These are phyloP conservation scores for Tetracladium marchalianum DNA, from an alignment of 495 filamentous ascomycete species.

Conservation along the genomic window DNA sequence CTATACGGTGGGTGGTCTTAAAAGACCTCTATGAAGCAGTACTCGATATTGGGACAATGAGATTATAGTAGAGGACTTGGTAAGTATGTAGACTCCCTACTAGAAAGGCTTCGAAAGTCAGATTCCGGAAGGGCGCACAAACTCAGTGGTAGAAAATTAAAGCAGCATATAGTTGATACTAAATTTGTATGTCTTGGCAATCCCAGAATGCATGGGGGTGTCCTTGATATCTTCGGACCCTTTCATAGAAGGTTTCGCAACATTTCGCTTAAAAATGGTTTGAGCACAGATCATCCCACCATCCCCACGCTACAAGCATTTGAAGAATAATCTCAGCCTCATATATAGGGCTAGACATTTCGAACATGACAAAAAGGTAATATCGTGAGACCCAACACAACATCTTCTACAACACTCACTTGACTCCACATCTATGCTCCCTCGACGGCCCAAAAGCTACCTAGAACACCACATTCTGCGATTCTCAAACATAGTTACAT, in stretches of 20 bases:
- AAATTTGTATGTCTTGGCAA: conserved; percentile 4
- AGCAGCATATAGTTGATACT: conserved; percentile 12
- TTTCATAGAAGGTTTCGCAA: too few relatives aligned
- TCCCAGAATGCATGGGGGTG: conserved; percentile 8
- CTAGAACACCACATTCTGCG: background rate
- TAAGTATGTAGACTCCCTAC: conserved; percentile 7
- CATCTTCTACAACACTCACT: background rate
- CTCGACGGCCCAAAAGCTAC: background rate
- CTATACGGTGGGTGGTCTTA: conserved; percentile 1
- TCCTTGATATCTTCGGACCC: background rate
- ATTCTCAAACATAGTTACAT: background rate
- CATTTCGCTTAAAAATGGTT: too few relatives aligned
- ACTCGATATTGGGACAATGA: conserved; percentile 10
- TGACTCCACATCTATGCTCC: background rate
- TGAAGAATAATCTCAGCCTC: too few relatives aligned
- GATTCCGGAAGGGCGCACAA: conserved; percentile 5
- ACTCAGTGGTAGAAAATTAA: conserved; percentile 6
- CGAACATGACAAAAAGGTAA: too few relatives aligned
- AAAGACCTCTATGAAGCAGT: conserved; percentile 4
- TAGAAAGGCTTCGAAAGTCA: conserved; percentile 6
- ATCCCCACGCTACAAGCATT: too few relatives aligned
- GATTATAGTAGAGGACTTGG: conserved; percentile 1
- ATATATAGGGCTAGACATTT: too few relatives aligned
- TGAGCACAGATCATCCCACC: too few relatives aligned
- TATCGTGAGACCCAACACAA: background rate